Percentiles rank a stretch among this genome's conserved stretches.
These are phyloP conservation scores for Scleroderma bovista DNA, from an alignment of 768 basidiomycete genomes.

Conservation along the genomic window DNA sequence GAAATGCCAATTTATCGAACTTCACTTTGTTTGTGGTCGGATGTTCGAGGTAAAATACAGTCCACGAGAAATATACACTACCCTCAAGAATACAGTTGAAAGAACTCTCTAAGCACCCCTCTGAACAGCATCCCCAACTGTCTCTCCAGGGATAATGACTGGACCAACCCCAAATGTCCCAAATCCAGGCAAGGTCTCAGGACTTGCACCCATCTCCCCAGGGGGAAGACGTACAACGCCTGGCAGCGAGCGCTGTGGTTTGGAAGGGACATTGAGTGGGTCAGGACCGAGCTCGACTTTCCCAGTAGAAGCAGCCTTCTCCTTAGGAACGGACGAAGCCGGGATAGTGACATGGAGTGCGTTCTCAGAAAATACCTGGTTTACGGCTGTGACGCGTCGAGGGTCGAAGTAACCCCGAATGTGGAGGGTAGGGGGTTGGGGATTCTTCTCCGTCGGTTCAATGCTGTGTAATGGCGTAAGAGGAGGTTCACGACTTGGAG, in stretches of 20 bases:
- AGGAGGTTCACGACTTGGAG: background rate
- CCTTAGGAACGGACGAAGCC: constrained; percentile 12
- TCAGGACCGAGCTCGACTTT: constrained; percentile 20
- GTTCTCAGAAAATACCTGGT: constrained; percentile 29
- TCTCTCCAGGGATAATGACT: constrained; percentile 24
- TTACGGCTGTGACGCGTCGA: constrained; percentile 24
- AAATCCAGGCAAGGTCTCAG: constrained; percentile 21
- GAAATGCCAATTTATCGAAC: too few relatives aligned
- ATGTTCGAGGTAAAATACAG: too few relatives aligned
- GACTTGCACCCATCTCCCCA: constrained; percentile 15
- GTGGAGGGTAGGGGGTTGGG: constrained; percentile 10
- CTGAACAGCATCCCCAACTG: constrained; percentile 11
- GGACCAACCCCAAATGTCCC: constrained; percentile 25
- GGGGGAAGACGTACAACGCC: constrained; percentile 17
- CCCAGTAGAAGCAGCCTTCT: background rate
- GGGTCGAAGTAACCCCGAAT: constrained; percentile 31
- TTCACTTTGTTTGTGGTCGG: too few relatives aligned
- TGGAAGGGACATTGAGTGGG: constrained; percentile 5
- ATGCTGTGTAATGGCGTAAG: constrained; percentile 13
- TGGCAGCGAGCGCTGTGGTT: constrained; percentile 1
- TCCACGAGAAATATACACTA: background rate
- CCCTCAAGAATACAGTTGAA: background rate
- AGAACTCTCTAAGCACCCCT: background rate
- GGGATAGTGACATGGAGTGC: constrained; percentile 21
- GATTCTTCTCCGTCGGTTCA: constrained; percentile 24